Evolutionary conservation across 306 rosid species (phyloP), one percentile per base, ranked within the genome.

Genomic region (Hippophae gyantsensis): DNA sequence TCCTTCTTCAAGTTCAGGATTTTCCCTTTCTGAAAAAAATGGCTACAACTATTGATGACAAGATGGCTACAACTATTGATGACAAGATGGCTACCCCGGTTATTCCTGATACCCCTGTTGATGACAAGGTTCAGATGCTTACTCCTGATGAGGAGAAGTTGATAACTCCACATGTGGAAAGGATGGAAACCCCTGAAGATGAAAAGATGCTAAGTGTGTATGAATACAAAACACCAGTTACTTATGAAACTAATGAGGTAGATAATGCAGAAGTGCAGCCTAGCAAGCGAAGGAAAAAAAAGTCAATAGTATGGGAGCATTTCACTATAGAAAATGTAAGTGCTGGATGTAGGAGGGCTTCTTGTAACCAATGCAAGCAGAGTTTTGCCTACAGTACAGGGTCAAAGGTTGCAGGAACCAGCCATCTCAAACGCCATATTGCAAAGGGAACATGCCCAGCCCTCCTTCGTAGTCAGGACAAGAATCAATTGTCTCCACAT

Each of bases 361-460:
- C 77, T 68, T 92, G 99, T 67, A 92, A 87, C 62, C 96, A 85
- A 68, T 92, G 99, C 75, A 74, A 82, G 60, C 99, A 92, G 74
- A 87, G 87, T 78, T 92, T 92, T 79, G 96, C 96, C 0, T 92
- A 92, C 53, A 92, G 99, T 76, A 92, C 96, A 0, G 99, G 96
- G 71, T 72, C 96, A 18, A 87, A 87, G 81, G 99, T 92, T 63
- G 96, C 95, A 9, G 96, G 96, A 42, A 92, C 96, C 48, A 92
- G 96, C 81, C 99, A 92, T 75, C 87, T 92, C 61, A 88, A 87
- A 75, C 86, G 99, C 49, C 99, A 92, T 72, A 88, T 92, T 71
- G 89, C 95, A 40, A 92, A 84, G 79, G 99, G 99, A 55, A 77
- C 85, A 26, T 92, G 99, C 70, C 66, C 87, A n/a, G 88, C 88